Evolutionary conservation across 345 rosid genomes (phyloP), one percentile per base, ranked within the genome.

Genomic region (Hevea brasiliensis): DNA sequence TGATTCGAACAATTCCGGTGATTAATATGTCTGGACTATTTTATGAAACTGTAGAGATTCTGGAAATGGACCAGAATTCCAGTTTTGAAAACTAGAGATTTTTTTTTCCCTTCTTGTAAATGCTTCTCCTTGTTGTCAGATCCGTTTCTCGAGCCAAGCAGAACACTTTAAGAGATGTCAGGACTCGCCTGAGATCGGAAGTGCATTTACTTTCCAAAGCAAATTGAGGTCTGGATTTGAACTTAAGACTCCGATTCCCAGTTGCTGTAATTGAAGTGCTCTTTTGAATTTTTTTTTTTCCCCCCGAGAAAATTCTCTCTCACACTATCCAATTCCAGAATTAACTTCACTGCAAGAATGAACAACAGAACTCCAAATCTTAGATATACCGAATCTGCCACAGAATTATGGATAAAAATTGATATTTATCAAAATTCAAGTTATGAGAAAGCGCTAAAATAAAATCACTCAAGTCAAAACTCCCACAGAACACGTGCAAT

Each of bases 121-220:
- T 76, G 50, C 23, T 63, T 64, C 47, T 9, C 7, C 56, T 20
- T 24, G 17, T 18, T 63, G 70, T 75, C 84, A 85, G 90, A 88
- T 87, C 90, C 70, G 82, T 73, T 71, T 74, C 6, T 23, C 51
- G 11, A 57, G 55, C 21, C 12, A 77, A 54, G 8, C 59, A 47
- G 51, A 55, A 53, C 29, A 24, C 24, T 63, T 9, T 27, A 10
- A 23, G 55, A 45, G 54, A n/a, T 50, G 40, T 41, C 35, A 23
- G 57, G 55, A 53, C 74, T 76, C 63, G 69, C 71, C 77, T 32
- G 79, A 81, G 87, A 81, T 80, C 83, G 72, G 82, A 67, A 26
- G 76, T 61, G 56, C 85, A 79, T 68, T 71, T 45, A 58, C 83
- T 61, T 40, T 27, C 23, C 35, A 14, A 20, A 58, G 23, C 45